Evolutionary conservation across 495 filamentous ascomycete genomes (phyloP).

Genomic region (Collariella sp.): DNA sequence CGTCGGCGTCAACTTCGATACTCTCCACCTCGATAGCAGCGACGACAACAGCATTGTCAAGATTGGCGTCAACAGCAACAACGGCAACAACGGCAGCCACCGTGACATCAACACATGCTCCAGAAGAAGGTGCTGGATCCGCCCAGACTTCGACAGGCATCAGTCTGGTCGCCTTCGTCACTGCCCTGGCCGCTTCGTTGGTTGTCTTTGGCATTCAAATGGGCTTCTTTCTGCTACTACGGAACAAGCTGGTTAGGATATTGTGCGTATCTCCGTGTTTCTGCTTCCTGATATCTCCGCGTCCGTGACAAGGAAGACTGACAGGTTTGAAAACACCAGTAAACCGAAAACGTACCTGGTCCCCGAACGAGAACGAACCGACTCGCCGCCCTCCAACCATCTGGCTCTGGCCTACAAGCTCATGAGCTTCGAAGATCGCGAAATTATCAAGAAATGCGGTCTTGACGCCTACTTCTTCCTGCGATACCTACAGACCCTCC

Average conservation of each 20-base stretch:
- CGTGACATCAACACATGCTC: neutral
- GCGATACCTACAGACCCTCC: conserved; percentile 84
- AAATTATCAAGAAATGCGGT: conserved; percentile 90
- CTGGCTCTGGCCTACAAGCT: conserved; percentile 61
- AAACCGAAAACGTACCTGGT: conserved; percentile 88
- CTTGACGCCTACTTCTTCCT: conserved; percentile 98
- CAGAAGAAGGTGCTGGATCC: conserved; percentile 17
- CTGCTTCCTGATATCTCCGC: neutral
- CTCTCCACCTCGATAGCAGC: neutral
- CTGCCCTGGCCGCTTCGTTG: conserved; percentile 63
- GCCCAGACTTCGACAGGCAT: conserved; percentile 44
- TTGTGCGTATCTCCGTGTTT: conserved; percentile 52
- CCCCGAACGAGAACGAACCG: conserved; percentile 73
- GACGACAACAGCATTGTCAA: neutral
- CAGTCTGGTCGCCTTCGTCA: conserved; percentile 57
- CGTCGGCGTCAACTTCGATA: conserved; percentile 1
- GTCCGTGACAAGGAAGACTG: too few relatives aligned
- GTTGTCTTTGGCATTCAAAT: conserved; percentile 72
- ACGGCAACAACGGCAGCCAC: neutral
- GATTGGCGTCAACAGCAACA: neutral
- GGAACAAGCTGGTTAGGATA: conserved; percentile 70
- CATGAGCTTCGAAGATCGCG: conserved; percentile 70
- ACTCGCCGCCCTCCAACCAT: conserved; percentile 60
- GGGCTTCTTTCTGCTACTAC: conserved; percentile 65
- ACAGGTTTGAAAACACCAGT: conserved; percentile 32